Evolutionary conservation across 352 stramenopile species (phyloP), one percentile per base, ranked within the genome.

Genomic region (Sclerospora graminicola): DNA sequence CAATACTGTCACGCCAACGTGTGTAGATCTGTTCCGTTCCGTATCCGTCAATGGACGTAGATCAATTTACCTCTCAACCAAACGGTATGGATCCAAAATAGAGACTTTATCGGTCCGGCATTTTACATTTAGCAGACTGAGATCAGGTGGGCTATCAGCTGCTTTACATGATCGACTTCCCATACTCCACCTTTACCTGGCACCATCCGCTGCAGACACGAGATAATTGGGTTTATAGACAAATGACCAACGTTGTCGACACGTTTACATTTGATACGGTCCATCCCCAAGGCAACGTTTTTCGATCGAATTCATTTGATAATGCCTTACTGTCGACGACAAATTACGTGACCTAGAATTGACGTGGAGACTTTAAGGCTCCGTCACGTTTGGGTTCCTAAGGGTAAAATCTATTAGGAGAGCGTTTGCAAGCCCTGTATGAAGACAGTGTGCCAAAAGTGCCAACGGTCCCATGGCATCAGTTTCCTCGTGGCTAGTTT

Each of bases 31-130:
- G 15, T 81, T 76, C 36, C 58, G 37, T 10, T 21, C 53, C 8
- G 47, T 67, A 8, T 62, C 60, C 10, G 48, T 81, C 11, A 72
- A 77, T 81, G 68, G 68, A 57, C 45, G 8, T 48, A 66, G 33
- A 59, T 62, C 48, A 53, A 66, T 15, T n/a, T 66, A 4, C 51
- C 56, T 8, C 35, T 70, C 0, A 52, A 52, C 33, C 44, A 54
- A 11, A 62, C 52, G 13, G 48, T 48, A n/a, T 16, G 53, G 6
- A 42, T 50, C 24, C 54, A 57, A 18, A 69, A 18, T 39, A 57
- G 61, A 13, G 61, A 71, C 41, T 68, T 57, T 26, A 35, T 66
- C 14, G 54, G 55, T 29, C 57, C 0, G 62, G 66, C 1, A 48
- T 69, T n/a, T 20, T 51, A 5, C 31, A 63, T n/a, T 50, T 48